phyloP scores from a whole-genome alignment of 2,329 filamentous ascomycete genomes.

The Pseudogymnoascus sp. region DNA sequence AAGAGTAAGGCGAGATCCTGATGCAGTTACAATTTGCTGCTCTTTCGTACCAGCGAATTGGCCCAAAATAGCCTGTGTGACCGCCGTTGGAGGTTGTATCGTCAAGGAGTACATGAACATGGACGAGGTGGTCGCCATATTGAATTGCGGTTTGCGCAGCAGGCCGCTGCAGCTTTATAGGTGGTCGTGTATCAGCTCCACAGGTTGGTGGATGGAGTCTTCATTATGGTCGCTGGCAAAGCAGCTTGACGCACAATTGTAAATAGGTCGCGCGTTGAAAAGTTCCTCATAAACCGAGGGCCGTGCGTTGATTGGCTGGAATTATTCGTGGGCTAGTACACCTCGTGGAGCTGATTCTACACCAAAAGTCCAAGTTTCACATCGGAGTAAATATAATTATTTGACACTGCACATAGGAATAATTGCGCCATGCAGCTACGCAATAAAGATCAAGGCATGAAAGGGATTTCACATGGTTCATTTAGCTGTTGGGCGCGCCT shows the following conservation, averaged over 20 bases:
- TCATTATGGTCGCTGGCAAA: slow-evolving; percentile 10
- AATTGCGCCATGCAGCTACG: background rate
- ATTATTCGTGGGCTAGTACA: slow-evolving; percentile 1
- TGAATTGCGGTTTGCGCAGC: slow-evolving; percentile 23
- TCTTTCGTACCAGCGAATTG: slow-evolving; percentile 96
- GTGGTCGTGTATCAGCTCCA: slow-evolving; percentile 10
- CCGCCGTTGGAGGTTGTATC: slow-evolving; percentile 82
- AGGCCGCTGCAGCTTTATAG: slow-evolving; percentile 23
- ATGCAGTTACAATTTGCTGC: slow-evolving; percentile 93
- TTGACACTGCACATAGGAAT: background rate
- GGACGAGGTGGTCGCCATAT: slow-evolving; percentile 93
- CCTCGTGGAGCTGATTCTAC: background rate
- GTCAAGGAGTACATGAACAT: slow-evolving; percentile 99
- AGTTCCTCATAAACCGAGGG: slow-evolving; percentile 8
- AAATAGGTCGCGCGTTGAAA: slow-evolving; percentile 8
- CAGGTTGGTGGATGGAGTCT: slow-evolving; percentile 6
- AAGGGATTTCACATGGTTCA: background rate
- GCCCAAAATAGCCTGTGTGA: slow-evolving; percentile 85
- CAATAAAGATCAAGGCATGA: background rate
- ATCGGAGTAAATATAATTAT: background rate
- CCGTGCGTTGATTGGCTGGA: slow-evolving; percentile 8
- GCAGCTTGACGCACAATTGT: slow-evolving; percentile 6
- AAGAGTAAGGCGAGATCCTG: slow-evolving; percentile 82
- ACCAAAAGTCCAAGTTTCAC: background rate
- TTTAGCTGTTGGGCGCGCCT: background rate